Base-by-base conservation (phyloP, 441 rosid species). In the Euphorbia schlechtendalii region DNA sequence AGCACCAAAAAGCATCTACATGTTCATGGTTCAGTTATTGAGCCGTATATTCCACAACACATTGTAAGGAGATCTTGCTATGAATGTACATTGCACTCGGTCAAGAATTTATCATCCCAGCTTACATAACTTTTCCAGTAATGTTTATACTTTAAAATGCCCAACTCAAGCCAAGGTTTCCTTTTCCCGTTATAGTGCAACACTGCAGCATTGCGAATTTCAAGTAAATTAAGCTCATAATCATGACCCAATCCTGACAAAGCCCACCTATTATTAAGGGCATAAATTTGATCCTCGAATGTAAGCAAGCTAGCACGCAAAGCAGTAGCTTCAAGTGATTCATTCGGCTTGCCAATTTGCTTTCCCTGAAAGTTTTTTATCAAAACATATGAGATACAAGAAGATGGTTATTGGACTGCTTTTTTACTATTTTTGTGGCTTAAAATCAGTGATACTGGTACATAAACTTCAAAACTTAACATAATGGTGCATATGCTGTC, bases 121-220 rank as follows among this genome's bases (percentile, higher is more conserved):
- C 83, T 90, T 49, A 94, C 71, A 83, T 74, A 86, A 81, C 82
- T 81, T 77, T 80, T 89, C 99, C 99, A 90, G 63, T 82, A 84
- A 54, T n/a, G 64, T 76, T 81, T 94, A 75, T 90, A 94, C 69
- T 77, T 81, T 3, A 84, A 86, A 74, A 94, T 94, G 67, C 99
- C 99, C 66, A 94, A 71, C 74, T 94, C 99, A 40, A 90, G 87
- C 98, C 98, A 92, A 67, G 96, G 98, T 80, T 92, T 92, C 96
- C 90, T 85, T 76, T 86, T 83, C 67, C 98, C 98, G 71, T 93
- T 93, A 48, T 84, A 93, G 80, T 93, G 98, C 79, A 93, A 64
- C 10, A 87, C 81, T 38, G 85, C 82, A 66, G 94, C 96, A 65
- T 71, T 79, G 73, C 74, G 79, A 63, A 83, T 80, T 70, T 30